A percentile compares a stretch with the other conserved stretches of the same genome.
phyloP scores from a whole-genome alignment of 2,329 filamentous ascomycete species.

The Aspergillus pseudoglaucus region DNA sequence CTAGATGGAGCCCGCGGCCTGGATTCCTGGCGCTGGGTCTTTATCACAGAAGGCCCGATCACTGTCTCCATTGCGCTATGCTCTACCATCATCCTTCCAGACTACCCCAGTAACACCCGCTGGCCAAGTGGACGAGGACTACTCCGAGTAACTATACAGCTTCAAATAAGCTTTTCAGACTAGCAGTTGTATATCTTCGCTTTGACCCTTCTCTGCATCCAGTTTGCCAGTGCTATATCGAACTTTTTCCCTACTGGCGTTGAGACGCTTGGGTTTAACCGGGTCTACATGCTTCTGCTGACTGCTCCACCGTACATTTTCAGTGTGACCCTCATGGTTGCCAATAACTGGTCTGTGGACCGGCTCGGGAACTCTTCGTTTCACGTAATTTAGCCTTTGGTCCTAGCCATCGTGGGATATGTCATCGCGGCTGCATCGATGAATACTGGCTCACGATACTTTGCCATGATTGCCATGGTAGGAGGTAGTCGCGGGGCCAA shows the following conservation, averaged over 20 bases:
- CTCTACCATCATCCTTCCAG: slow-evolving; percentile 37
- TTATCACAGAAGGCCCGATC: slow-evolving; percentile 48
- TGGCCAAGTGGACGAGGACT: slow-evolving; percentile 22
- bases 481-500: too few species aligned
- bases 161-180: slow-evolving; percentile 46
- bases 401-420: slow-evolving; percentile 22
- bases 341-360: slow-evolving; percentile 47
- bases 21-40: slow-evolving; percentile 49
- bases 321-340: slow-evolving; percentile 43
- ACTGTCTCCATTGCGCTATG: slow-evolving; percentile 31
- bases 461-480: too few species aligned
- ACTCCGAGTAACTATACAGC: slow-evolving; percentile 19
- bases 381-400: slow-evolving; percentile 21
- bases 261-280: slow-evolving; percentile 42
- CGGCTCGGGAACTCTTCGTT: slow-evolving; percentile 30
- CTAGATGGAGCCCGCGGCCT: slow-evolving; percentile 25
- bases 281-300: slow-evolving; percentile 45
- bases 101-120: slow-evolving; percentile 35
- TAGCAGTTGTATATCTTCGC: slow-evolving; percentile 49
- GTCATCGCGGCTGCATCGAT: too few species aligned
- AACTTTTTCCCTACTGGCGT: slow-evolving; percentile 36
- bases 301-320: slow-evolving; percentile 48
- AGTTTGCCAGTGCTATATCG: too few species aligned
- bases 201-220: slow-evolving; percentile 46
- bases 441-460: too few species aligned